Percentiles rank a stretch among this genome's conserved stretches.
Evolutionary conservation across 176 grass and related monocot species (phyloP).

Genomic region (Raddia distichophylla): DNA sequence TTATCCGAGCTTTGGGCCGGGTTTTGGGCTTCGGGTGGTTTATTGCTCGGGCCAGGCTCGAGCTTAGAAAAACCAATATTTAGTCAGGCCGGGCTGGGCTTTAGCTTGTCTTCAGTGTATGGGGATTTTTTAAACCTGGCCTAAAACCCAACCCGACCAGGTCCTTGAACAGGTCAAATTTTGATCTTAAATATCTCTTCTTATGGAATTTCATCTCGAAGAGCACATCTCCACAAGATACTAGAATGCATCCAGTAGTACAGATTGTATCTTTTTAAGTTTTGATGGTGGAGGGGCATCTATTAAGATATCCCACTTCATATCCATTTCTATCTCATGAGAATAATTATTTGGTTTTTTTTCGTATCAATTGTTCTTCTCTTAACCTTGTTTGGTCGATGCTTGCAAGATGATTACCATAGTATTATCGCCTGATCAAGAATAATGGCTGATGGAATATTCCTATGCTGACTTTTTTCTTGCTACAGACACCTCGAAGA

Average conservation of each 20-base stretch:
- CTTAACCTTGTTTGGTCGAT: slow-evolving; percentile 18
- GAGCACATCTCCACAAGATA: neutral
- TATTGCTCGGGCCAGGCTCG: too few species aligned
- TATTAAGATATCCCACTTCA: neutral
- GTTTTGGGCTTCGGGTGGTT: too few species aligned
- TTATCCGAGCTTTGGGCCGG: too few species aligned
- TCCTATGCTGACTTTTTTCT: slow-evolving; percentile 17
- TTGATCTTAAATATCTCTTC: neutral
- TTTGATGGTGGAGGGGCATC: neutral
- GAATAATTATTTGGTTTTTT: neutral
- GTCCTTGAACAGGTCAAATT: neutral
- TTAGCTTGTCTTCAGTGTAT: too few species aligned
- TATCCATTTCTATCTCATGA: neutral
- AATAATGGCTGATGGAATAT: neutral
- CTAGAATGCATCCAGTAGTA: neutral
- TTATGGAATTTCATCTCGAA: neutral
- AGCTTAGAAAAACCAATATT: too few species aligned
- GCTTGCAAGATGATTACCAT: neutral
- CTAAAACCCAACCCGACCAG: too few species aligned
- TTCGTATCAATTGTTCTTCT: neutral
- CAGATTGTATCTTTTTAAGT: slow-evolving; percentile 11
- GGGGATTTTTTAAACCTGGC: too few species aligned
- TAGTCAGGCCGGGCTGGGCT: too few species aligned
- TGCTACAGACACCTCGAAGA: slow-evolving; percentile 58
- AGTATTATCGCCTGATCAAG: slow-evolving; percentile 17